These are phyloP conservation scores for Leucosporidium scottii DNA, from an alignment of 768 basidiomycete genomes.

Conservation along the genomic window DNA sequence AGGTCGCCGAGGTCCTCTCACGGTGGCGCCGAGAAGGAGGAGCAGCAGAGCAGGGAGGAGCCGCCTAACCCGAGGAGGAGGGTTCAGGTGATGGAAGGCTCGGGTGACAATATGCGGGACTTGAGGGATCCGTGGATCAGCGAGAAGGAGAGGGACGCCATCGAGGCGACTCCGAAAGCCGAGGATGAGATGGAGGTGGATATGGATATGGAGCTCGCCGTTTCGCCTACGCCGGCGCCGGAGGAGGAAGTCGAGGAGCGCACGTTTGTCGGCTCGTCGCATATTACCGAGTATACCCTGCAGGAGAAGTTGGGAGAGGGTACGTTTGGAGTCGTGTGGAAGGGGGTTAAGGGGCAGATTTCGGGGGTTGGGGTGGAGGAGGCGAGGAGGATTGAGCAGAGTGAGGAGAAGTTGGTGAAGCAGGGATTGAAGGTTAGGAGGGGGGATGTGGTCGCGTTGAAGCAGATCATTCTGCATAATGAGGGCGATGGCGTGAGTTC, in stretches of 20 bases:
- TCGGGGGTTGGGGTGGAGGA: neutral
- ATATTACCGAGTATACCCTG: conserved; percentile 66
- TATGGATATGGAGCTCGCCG: too few relatives aligned
- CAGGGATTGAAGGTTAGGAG: conserved; percentile 17
- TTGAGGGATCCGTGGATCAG: too few relatives aligned
- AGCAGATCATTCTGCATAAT: conserved; percentile 92
- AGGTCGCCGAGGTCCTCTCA: neutral
- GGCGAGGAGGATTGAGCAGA: neutral
- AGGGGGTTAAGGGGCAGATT: conserved; percentile 14
- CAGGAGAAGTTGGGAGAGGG: conserved; percentile 90
- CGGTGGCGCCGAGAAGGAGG: too few relatives aligned
- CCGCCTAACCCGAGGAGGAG: neutral
- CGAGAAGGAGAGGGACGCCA: too few relatives aligned
- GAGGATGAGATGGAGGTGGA: neutral
- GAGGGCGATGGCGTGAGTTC: conserved; percentile 84
- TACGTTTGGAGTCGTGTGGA: conserved; percentile 75
- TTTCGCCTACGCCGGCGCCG: conserved; percentile 6
- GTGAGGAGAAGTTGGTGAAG: conserved; percentile 8
- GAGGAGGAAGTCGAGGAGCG: conserved; percentile 6
- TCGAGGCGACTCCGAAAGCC: neutral
- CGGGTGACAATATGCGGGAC: too few relatives aligned
- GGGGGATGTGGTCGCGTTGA: conserved; percentile 68
- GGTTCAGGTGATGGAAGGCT: neutral
- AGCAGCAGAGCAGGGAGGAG: neutral
- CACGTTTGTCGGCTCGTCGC: conserved; percentile 39